Percentiles rank a stretch among this genome's conserved stretches.
phyloP scores from a whole-genome alignment of 1,139 yeast genomes.

The Trichomonascaceae sp. region DNA sequence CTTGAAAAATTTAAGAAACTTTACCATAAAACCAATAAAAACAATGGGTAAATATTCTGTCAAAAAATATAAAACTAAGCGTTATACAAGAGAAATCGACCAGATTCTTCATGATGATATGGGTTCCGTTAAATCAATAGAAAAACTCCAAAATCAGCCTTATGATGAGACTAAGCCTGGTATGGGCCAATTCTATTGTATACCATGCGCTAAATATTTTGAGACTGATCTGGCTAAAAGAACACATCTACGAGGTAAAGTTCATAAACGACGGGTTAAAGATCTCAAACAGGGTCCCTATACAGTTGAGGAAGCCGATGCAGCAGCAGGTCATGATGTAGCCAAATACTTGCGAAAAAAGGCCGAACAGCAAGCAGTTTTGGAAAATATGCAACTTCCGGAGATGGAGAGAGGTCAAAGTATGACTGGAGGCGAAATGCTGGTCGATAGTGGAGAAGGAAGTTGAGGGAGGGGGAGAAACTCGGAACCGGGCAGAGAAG shows the following conservation, averaged over 20 bases:
- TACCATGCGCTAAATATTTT: slow-evolving; percentile 89
- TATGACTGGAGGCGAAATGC: neutral
- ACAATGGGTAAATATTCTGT: slow-evolving; percentile 84
- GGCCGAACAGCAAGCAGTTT: slow-evolving; percentile 14
- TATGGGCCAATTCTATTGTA: slow-evolving; percentile 87
- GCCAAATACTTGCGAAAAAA: slow-evolving; percentile 48
- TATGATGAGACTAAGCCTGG: slow-evolving; percentile 90
- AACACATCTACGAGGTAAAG: slow-evolving; percentile 66
- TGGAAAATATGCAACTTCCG: slow-evolving; percentile 1
- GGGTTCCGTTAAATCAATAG: slow-evolving; percentile 54
- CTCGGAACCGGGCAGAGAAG: no score
- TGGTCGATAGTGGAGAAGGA: neutral
- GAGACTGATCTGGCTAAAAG: slow-evolving; percentile 71
- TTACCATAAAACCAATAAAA: neutral
- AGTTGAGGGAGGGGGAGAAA: neutral
- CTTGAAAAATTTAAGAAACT: neutral
- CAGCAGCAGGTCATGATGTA: slow-evolving; percentile 78
- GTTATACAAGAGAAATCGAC: slow-evolving; percentile 60
- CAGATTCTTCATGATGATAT: slow-evolving; percentile 68
- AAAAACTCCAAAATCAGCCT: slow-evolving; percentile 67
- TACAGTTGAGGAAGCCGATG: slow-evolving; percentile 81
- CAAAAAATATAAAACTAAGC: slow-evolving; percentile 41
- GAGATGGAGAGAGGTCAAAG: neutral
- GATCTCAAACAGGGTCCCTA: slow-evolving; percentile 74
- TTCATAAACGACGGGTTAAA: slow-evolving; percentile 74